Evolutionary conservation across 2,329 filamentous ascomycete species (phyloP), one percentile per base, ranked within the genome.

Genomic region (Monascus ruber): DNA sequence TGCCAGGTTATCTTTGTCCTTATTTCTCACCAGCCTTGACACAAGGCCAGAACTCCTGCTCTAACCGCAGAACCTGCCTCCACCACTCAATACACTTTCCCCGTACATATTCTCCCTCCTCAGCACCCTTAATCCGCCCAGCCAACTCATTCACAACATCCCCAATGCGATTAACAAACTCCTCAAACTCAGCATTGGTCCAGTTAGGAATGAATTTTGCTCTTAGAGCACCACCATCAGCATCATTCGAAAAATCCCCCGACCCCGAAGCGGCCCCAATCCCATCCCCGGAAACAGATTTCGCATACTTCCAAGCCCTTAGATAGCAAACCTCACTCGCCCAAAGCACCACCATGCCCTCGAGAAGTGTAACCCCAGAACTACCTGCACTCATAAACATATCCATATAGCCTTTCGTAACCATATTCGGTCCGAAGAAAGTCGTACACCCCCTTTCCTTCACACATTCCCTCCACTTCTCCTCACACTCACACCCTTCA

Each of bases 301-400:
- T 52, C 24, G 62, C 64, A 51, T 56, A 61, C 6, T 63, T 66
- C 78, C 78, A 81, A 8, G 77, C 71, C 31, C 73, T 66, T 11
- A 79, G 54, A 52, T 81, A 81, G 43, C 70, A 73, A 35, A 69
- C 76, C 61, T 89, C 83, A 1, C 80, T 85, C n/a, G 77, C 78
- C 78, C 81, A 88, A 24, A 87, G 72, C n/a, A 84, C 71, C 2
- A 85, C 72, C 44, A 85, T 68, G 5, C 79, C 81, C 54, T 86
- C 81, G 2, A 87, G 62, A 52, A 84, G 54, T 1, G 62, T 69
- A 2, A 66, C 64, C 5, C 65, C 67, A 0, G 70, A 62, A 37
- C 69, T 68, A 8, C 73, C 67, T 4, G 70, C 70, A n/a, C 68
- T 71, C 40, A 77, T 72, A 4, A 84, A 72, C 17, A 77, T 59